Evolutionary conservation across 768 basidiomycete genomes (phyloP), one percentile per base, ranked within the genome.

Genomic region (Russula emetica): DNA sequence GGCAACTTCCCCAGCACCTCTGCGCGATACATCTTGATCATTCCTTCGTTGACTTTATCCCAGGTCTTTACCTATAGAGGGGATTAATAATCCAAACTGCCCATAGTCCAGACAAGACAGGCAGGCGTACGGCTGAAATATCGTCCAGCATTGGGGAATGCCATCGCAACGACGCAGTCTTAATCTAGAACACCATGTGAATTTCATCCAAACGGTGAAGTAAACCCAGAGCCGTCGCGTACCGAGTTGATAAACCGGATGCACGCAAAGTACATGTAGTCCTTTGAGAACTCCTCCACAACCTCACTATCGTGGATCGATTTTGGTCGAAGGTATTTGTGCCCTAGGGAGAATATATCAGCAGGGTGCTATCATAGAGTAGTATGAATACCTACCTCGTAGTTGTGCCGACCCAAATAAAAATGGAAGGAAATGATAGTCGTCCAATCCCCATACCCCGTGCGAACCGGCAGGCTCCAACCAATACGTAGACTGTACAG

Each of bases 81-180:
- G 22, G 6, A 38, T 30, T 22, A 7, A 22, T 3, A 18, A 32
- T 30, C 7, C 30, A 13, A 32, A 28, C 7, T 5, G 42, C 13
- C 38, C 20, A n/a, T 8, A 26, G 9, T 3, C 16, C 18, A 5
- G 20, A 55, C 10, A 55, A 24, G 28, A 55, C 18, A 13, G 9
- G 70, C 18, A 13, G 9, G 70, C 79, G 47, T 65, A 76, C 94
- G 0, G 88, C 93, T 1, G 94, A 95, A 60, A 98, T 98, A 71
- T 98, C 96, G 73, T 98, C 93, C 8, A 99, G 83, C 96, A 99
- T 98, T 1, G 96, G 96, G 0, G 94, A 97, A 76, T 99, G 96
- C 96, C 96, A 99, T 57, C 94, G 83, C 0, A 98, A 80, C 0
- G 94, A 94, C 0, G 95, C 94, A 0, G 94, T 93, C 73, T 98